Evolutionary conservation across 2,329 filamentous ascomycete genomes (phyloP), one percentile per base, ranked within the genome.

Genomic region (Sporothrix luriei): DNA sequence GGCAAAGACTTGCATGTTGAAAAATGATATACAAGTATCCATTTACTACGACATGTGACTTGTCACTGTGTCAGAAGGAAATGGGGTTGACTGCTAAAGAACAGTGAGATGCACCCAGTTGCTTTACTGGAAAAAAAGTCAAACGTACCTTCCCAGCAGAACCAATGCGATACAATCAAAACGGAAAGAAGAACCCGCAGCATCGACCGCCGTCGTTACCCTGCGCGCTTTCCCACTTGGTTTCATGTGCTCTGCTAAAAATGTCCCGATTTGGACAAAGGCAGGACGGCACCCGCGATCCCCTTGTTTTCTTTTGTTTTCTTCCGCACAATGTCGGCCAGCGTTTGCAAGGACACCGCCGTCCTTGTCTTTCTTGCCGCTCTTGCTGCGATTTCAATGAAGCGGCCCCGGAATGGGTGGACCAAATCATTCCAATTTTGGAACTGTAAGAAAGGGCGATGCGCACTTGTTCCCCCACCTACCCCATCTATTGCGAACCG

Each of bases 231-330:
- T 49, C 64, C 64, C 49, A 26, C 64, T 6, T 13, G 13, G 48
- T 66, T 66, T 55, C 64, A 55, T 66, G 33, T 55, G 29, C n/a
- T 13, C 16, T 33, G 49, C 29, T 4, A n/a, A n/a, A 26, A 66
- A 51, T 40, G 9, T 21, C 64, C 64, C 46, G n/a, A 26, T 66
- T 46, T 40, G 64, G 64, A 43, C 48, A 26, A 46, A 46, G 3
- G 26, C 21, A 4, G 43, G 43, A 65, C 14, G 65, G 65, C 48
- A 66, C 48, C 46, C 26, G 48, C 48, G 26, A 40, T 48, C 62
- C 48, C 40, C n/a, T n/a, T n/a, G n/a, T n/a, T n/a, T n/a, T n/a
- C n/a, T n/a, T n/a, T 21, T 48, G 19, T 29, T 29, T n/a, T 46
- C 59, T 43, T 19, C 59, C 59, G 40, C 24, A 13, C 40, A 46